Conservation (phyloP, 768 basidiomycete species). For the Stropharia rugosoannulata region DNA sequence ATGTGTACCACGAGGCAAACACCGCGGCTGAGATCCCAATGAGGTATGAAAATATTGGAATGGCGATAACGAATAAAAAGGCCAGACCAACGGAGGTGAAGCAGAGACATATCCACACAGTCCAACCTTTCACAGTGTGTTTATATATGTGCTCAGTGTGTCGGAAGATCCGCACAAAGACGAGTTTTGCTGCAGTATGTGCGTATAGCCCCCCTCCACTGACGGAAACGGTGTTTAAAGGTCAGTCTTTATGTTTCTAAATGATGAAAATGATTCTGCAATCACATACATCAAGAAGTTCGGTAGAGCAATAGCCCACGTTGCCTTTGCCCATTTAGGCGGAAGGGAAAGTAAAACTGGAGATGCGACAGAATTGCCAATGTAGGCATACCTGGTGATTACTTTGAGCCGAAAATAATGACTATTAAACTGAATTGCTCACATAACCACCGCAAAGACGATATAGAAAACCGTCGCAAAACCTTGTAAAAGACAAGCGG, state of each 20-base stretch:
- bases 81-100: slow-evolving; percentile 2
- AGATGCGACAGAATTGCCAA: slow-evolving; percentile 6
- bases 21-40: slow-evolving; percentile 5
- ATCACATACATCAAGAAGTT: slow-evolving; percentile 6
- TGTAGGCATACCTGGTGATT: slow-evolving; percentile 1
- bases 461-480: slow-evolving; percentile 7
- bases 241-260: not conserved
- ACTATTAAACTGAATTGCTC: not conserved
- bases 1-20: slow-evolving; percentile 9
- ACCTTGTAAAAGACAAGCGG: slow-evolving; percentile 5
- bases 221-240: not conserved
- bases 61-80: slow-evolving; percentile 6
- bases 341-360: slow-evolving; percentile 4
- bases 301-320: slow-evolving; percentile 9
- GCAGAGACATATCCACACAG: slow-evolving; percentile 1
- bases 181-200: slow-evolving; percentile 6
- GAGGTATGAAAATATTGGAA: slow-evolving; percentile 6
- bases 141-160: slow-evolving; percentile 7
- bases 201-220: slow-evolving; percentile 6
- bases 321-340: slow-evolving; percentile 8
- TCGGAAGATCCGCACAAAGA: slow-evolving; percentile 7
- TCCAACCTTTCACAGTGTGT: slow-evolving; percentile 3
- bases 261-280: not conserved
- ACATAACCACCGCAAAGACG: slow-evolving; percentile 7
- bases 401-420: not conserved